Evolutionary conservation across 2,329 filamentous ascomycete species (phyloP), one percentile per base, ranked within the genome.

Genomic region (Colletotrichum sp.): DNA sequence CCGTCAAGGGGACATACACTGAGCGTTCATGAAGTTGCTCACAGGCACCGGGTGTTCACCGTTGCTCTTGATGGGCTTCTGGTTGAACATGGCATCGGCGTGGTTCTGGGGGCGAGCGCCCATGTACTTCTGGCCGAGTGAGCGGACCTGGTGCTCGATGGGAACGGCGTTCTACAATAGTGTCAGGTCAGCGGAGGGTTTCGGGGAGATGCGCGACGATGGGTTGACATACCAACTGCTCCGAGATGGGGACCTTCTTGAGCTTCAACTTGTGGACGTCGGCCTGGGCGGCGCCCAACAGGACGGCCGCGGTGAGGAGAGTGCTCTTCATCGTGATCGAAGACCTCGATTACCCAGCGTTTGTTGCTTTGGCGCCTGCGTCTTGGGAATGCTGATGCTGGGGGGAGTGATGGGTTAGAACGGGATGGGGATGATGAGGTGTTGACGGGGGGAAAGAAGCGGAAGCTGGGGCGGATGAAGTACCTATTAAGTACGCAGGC

Each of bases 21-120:
- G 97, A 75, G 97, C 97, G 83, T 99, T 99, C 89, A 98, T 89
- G 89, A 98, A 99, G 92, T 99, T 99, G 87, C 92, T 95, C 81
- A 99, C 93, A 74, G 96, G 95, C 56, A 99, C 94, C 73, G 93
- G 92, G 86, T 98, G 96, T 75, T 91, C 90, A 78, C 86, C 89
- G 78, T 94, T 90, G 72, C 89, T 86, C 79, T 93, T 89, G 82
- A 95, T 87, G 68, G 92, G 90, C 73, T 92, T 91, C 80, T 94
- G 91, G 84, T 93, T 93, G 90, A 98, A 97, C 85, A 97, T 92
- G 84, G 93, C 92, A 79, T 96, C 91, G 82, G 90, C 87, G 80
- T 95, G 94, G 78, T 86, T 85, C 79, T 93, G 88, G 63, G 94
- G 93, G 80, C 94, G 93, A 81, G 92, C 85, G 78, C 96, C 96